Conservation (phyloP, 2,329 filamentous ascomycete species). For the Triangularia setosa region DNA sequence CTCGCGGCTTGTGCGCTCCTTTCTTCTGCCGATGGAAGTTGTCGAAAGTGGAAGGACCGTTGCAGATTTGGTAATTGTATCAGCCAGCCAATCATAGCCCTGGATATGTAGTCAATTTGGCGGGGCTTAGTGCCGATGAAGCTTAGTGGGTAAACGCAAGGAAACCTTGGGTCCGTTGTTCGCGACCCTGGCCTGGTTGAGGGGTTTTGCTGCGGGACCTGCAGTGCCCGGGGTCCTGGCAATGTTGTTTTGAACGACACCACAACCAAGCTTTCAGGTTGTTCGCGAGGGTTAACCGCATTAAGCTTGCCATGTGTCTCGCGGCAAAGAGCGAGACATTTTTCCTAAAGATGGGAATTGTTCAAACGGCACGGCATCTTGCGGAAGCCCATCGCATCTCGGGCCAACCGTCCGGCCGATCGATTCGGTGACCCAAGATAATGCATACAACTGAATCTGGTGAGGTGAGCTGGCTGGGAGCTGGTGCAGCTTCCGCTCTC, state of each 20-base stretch:
- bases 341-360: not conserved
- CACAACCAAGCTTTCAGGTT: not conserved
- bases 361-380: not conserved
- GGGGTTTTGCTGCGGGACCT: not conserved
- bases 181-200: not conserved
- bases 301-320: not conserved
- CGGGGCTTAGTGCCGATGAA: not conserved
- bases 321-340: not conserved
- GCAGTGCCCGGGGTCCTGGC: not conserved
- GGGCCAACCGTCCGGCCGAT: conserved; percentile 19
- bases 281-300: not conserved
- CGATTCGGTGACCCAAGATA: not conserved
- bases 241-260: not conserved
- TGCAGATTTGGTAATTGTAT: conserved; percentile 10
- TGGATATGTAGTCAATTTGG: not conserved
- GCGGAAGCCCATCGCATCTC: conserved; percentile 3
- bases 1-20: not conserved
- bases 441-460: not conserved
- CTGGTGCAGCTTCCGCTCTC: too few species aligned
- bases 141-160: conserved; percentile 6
- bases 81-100: conserved; percentile 9
- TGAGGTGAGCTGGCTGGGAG: too few species aligned
- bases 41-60: conserved; percentile 15
- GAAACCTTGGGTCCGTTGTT: not conserved
- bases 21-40: not conserved